These are phyloP conservation scores for Chaetothyriales sp. DNA, from an alignment of 2,329 filamentous ascomycete genomes.

Conservation along the genomic window DNA sequence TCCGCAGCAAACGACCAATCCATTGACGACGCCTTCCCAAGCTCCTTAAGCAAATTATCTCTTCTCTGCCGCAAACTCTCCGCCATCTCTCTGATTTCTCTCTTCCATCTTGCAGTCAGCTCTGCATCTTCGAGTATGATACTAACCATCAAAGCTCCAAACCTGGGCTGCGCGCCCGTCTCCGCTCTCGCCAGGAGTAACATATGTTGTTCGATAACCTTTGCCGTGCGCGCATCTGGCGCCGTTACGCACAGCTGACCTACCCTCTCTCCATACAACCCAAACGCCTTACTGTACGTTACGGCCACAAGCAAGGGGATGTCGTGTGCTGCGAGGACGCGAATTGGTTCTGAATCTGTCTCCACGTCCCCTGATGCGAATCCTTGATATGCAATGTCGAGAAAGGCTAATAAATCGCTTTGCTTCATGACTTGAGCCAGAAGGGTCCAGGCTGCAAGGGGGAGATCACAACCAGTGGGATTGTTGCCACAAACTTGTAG, in stretches of 20 bases:
- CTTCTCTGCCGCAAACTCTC: neutral
- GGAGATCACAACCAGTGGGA: neutral
- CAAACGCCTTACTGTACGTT: neutral
- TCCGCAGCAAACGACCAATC: neutral
- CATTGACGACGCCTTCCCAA: neutral
- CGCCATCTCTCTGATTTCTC: neutral
- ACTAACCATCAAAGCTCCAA: neutral
- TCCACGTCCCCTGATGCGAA: neutral
- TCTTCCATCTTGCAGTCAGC: neutral
- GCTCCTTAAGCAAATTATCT: neutral
- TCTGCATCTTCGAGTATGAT: neutral
- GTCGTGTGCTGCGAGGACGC: neutral
- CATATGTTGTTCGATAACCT: neutral
- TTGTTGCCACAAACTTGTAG: neutral
- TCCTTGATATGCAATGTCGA: neutral
- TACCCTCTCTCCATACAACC: neutral
- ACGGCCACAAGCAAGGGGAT: neutral
- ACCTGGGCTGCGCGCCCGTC: neutral
- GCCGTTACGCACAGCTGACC: neutral
- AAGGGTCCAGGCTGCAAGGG: neutral
- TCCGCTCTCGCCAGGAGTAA: neutral
- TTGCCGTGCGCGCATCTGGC: neutral
- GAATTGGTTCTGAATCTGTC: neutral
- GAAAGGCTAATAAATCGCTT: neutral
- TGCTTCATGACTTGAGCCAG: neutral